These are phyloP conservation scores for Claviceps humidiphila DNA, from an alignment of 2,329 filamentous ascomycete genomes.

Conservation along the genomic window DNA sequence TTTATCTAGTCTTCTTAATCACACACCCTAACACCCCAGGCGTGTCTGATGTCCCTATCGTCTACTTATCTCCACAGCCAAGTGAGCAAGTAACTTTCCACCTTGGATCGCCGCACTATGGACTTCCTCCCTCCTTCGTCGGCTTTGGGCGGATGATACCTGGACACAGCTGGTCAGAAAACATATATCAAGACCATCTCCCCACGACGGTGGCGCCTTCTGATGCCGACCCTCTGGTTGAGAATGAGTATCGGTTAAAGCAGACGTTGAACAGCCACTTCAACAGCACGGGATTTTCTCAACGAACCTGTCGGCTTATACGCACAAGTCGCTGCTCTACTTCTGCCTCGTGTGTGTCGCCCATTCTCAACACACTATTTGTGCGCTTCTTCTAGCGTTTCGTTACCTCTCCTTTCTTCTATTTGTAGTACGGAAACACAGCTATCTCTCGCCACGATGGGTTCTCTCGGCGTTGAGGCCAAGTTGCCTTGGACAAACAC, in stretches of 20 bases:
- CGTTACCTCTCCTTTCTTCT: not conserved
- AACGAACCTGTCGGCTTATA: not conserved
- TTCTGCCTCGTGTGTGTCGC: not conserved
- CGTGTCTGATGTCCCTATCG: not conserved
- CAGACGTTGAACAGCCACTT: not conserved
- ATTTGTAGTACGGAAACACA: not conserved
- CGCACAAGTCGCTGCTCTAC: not conserved
- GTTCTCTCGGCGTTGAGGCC: constrained; percentile 23
- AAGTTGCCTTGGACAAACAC: constrained; percentile 56
- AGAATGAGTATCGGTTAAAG: not conserved
- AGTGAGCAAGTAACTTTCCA: constrained; percentile 2
- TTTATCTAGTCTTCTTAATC: not conserved
- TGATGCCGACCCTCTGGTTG: not conserved
- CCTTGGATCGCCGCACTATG: constrained; percentile 5
- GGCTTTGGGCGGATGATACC: constrained; percentile 7
- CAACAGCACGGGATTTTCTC: constrained; percentile 2
- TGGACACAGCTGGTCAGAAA: not conserved
- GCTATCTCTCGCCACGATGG: constrained; percentile 19
- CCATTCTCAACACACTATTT: not conserved
- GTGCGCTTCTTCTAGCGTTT: not conserved
- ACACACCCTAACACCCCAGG: constrained; percentile 1
- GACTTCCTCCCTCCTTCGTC: constrained; percentile 3
- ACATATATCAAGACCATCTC: constrained; percentile 6
- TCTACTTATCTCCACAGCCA: constrained; percentile 6
- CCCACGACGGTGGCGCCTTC: not conserved